These are phyloP conservation scores for Aspergillus wentii DNA, from an alignment of 495 filamentous ascomycete genomes.

Conservation along the genomic window DNA sequence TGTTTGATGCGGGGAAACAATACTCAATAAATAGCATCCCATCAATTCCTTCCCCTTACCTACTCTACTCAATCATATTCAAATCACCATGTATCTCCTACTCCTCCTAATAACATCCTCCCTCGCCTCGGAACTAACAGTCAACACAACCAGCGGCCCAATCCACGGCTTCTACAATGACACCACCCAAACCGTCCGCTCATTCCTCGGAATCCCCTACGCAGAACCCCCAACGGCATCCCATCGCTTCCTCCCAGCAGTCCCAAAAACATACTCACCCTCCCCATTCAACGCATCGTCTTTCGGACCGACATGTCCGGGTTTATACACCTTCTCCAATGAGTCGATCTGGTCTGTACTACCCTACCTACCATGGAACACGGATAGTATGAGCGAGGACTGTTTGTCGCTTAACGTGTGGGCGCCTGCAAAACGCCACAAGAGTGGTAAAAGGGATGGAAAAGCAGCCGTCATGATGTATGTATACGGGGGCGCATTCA, in stretches of 20 bases:
- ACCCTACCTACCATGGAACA: constrained; percentile 6
- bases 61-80: no score
- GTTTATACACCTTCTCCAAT: constrained; percentile 6
- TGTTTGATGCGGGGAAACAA: no score
- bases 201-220: constrained; percentile 34
- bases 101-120: no score
- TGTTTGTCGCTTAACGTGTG: constrained; percentile 52
- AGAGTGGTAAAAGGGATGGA: neutral
- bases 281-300: constrained; percentile 6
- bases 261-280: constrained; percentile 1
- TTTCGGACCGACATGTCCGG: constrained; percentile 9
- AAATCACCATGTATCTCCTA: no score
- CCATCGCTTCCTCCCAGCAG: constrained; percentile 17
- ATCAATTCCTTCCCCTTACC: no score
- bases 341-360: constrained; percentile 10
- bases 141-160: constrained; percentile 28
- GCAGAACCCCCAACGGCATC: constrained; percentile 18
- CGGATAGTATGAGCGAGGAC: constrained; percentile 34
- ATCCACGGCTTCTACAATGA: constrained; percentile 31
- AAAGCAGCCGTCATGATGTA: constrained; percentile 16
- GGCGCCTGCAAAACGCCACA: constrained; percentile 18
- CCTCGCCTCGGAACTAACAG: constrained; percentile 3
- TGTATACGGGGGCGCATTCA: constrained; percentile 22
- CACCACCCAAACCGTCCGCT: constrained; percentile 20
- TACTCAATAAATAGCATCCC: no score